Percentiles rank a stretch among this genome's conserved stretches.
phyloP scores from a whole-genome alignment of 2,329 filamentous ascomycete genomes.

The Lecanicillium sp. region DNA sequence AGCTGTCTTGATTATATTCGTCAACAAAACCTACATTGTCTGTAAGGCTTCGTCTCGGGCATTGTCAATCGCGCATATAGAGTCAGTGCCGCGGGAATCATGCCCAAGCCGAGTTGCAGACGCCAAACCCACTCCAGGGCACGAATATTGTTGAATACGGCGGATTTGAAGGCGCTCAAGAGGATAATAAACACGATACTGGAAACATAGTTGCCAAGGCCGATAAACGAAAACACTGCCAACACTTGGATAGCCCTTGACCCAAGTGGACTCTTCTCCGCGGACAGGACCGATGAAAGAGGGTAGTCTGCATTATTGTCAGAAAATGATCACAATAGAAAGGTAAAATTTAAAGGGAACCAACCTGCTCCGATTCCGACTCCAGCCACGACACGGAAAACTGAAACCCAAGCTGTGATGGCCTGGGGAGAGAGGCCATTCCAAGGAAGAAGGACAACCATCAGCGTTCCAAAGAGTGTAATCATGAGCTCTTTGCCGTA shows the following conservation, averaged over 20 bases:
- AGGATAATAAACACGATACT: not conserved
- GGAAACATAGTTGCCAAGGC: not conserved
- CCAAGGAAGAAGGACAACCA: conserved; percentile 1
- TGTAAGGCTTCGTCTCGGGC: not conserved
- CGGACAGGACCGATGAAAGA: not conserved
- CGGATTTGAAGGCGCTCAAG: not conserved
- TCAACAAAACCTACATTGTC: not conserved
- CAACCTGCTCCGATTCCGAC: conserved; percentile 1
- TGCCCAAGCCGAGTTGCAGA: not conserved
- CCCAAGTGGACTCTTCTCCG: not conserved
- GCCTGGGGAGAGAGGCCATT: not conserved
- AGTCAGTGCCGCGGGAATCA: not conserved
- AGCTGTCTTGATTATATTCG: not conserved
- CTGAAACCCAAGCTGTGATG: not conserved
- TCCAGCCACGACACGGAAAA: not conserved
- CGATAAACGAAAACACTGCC: not conserved
- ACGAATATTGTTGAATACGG: not conserved
- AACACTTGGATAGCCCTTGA: not conserved
- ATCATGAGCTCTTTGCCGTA: conserved; percentile 2
- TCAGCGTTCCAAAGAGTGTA: not conserved
- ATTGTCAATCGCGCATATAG: not conserved
- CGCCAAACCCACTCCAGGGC: not conserved
- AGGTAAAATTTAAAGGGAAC: too few species aligned
- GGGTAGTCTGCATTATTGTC: not conserved
- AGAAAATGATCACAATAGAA: too few species aligned